Evolutionary conservation across 352 stramenopile species (phyloP).

Genomic region (Elongisporangium anandrum): DNA sequence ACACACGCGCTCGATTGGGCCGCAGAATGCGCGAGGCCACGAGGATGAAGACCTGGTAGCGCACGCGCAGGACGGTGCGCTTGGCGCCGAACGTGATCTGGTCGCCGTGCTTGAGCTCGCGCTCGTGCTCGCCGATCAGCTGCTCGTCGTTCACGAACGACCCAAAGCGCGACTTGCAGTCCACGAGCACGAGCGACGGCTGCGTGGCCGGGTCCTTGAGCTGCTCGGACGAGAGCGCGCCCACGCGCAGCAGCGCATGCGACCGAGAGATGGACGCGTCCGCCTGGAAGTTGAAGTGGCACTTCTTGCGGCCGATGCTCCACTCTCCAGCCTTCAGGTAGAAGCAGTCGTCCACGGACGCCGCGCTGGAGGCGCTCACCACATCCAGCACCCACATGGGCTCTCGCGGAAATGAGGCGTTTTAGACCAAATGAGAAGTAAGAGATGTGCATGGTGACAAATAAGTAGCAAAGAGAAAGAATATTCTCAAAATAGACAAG

Average conservation of each 20-base stretch:
- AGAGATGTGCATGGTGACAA: neutral
- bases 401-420: neutral
- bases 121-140: conserved; percentile 24
- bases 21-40: conserved; percentile 71
- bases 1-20: conserved; percentile 48
- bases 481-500: neutral
- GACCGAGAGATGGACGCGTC: conserved; percentile 81
- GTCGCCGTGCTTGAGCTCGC: conserved; percentile 58
- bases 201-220: conserved; percentile 48
- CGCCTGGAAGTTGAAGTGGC: conserved; percentile 79
- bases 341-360: conserved; percentile 49
- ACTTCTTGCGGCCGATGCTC: conserved; percentile 79
- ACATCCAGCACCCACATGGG: conserved; percentile 84
- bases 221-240: conserved; percentile 51
- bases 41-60: conserved; percentile 79
- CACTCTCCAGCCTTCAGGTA: conserved; percentile 82
- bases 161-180: conserved; percentile 82
- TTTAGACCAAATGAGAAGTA: neutral
- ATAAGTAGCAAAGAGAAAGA: neutral
- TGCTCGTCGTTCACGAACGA: conserved; percentile 85
- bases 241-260: conserved; percentile 73
- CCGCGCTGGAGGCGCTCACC: conserved; percentile 28
- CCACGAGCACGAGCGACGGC: conserved; percentile 65
- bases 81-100: conserved; percentile 82
- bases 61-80: conserved; percentile 70